These are phyloP conservation scores for Scheffersomyces segobiensis DNA, from an alignment of 1,139 yeast genomes.

Conservation along the genomic window DNA sequence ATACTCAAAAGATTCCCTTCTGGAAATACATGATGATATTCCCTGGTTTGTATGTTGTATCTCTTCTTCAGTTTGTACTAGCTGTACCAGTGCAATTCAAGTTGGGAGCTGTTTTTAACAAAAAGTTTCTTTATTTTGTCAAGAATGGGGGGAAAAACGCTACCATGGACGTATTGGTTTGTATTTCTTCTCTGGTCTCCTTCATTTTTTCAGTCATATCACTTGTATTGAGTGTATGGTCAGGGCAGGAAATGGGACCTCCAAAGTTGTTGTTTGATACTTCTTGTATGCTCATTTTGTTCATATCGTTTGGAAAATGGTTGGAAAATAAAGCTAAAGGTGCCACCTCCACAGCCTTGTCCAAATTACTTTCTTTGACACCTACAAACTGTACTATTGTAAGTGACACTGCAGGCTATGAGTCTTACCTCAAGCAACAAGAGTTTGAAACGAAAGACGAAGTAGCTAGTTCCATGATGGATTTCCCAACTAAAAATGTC, in stretches of 20 bases:
- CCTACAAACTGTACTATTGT: conserved; percentile 77
- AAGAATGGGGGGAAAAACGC: conserved; percentile 63
- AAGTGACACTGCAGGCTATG: conserved; percentile 35
- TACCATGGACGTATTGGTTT: conserved; percentile 94
- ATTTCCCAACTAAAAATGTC: conserved; percentile 32
- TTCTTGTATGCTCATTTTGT: conserved; percentile 76
- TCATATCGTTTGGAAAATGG: conserved; percentile 87
- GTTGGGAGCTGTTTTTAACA: conserved; percentile 64
- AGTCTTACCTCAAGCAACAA: conserved; percentile 16
- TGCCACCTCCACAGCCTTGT: conserved; percentile 85
- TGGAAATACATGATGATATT: conserved; percentile 31
- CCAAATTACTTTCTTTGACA: conserved; percentile 73
- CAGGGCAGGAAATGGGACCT: conserved; percentile 36
- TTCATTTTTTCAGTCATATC: conserved; percentile 71
- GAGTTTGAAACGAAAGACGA: not conserved
- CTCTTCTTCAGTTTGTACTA: conserved; percentile 61
- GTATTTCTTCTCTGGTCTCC: conserved; percentile 79
- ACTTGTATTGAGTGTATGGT: conserved; percentile 44
- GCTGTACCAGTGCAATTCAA: conserved; percentile 70
- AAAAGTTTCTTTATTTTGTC: conserved; percentile 65
- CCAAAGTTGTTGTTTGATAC: conserved; percentile 88
- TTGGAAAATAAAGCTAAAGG: conserved; percentile 93
- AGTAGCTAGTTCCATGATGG: conserved; percentile 9
- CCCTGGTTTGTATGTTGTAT: conserved; percentile 58
- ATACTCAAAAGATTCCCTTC: conserved; percentile 40